phyloP scores from a whole-genome alignment of 192 early-diverging fungal genomes.

The Podila verticillata region DNA sequence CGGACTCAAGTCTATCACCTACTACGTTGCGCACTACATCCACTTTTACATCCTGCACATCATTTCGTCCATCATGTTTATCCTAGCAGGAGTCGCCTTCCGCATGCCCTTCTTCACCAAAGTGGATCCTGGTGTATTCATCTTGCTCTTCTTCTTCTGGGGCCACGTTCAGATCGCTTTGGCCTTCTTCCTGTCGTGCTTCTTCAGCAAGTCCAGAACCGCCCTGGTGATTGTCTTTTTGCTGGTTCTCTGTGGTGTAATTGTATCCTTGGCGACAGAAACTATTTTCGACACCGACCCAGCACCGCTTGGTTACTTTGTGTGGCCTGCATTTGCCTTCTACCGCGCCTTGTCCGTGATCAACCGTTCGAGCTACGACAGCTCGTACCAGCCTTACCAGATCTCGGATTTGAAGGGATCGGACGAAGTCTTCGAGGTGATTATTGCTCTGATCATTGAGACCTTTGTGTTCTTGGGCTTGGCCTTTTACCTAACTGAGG shows the following conservation, averaged over 20 bases:
- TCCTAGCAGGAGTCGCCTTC: slow-evolving; percentile 65
- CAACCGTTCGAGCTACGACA: slow-evolving; percentile 59
- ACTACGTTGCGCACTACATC: slow-evolving; percentile 73
- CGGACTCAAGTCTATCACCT: slow-evolving; percentile 66
- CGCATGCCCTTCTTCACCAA: slow-evolving; percentile 71
- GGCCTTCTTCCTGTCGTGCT: slow-evolving; percentile 69
- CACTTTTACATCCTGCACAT: slow-evolving; percentile 69
- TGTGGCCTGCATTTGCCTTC: slow-evolving; percentile 83
- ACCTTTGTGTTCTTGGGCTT: slow-evolving; percentile 59
- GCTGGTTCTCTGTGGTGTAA: slow-evolving; percentile 70
- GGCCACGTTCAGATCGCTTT: slow-evolving; percentile 70
- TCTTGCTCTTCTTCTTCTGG: slow-evolving; percentile 74
- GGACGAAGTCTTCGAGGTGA: slow-evolving; percentile 65
- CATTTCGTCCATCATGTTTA: slow-evolving; percentile 66
- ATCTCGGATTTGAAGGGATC: slow-evolving; percentile 58
- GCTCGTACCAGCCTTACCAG: slow-evolving; percentile 58
- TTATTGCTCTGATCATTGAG: slow-evolving; percentile 63
- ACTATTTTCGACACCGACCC: slow-evolving; percentile 45
- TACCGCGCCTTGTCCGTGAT: slow-evolving; percentile 64
- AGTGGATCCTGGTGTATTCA: slow-evolving; percentile 59
- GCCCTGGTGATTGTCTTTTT: slow-evolving; percentile 73
- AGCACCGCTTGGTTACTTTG: slow-evolving; percentile 58
- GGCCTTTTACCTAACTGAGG: slow-evolving; percentile 53
- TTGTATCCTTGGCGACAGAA: slow-evolving; percentile 66
- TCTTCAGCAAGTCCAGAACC: slow-evolving; percentile 66